Percentiles rank a stretch among this genome's conserved stretches.
phyloP scores from a whole-genome alignment of 768 basidiomycete species.

The Xerocomellus chrysenteron region DNA sequence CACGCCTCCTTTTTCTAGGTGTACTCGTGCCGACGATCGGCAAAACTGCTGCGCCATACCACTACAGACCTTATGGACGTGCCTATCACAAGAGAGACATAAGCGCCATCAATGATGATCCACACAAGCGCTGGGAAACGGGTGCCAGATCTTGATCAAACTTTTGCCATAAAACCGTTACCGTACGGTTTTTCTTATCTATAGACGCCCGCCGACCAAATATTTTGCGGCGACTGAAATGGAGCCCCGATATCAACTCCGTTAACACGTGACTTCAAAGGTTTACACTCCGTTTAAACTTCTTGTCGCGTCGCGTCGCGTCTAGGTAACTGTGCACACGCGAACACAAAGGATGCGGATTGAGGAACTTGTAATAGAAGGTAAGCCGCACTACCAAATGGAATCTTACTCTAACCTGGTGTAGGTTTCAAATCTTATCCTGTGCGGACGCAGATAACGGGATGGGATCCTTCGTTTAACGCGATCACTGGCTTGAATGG shows the following conservation, averaged over 20 bases:
- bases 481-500: constrained; percentile 97
- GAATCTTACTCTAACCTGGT: not conserved
- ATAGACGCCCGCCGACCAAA: no score
- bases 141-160: not conserved
- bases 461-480: constrained; percentile 98
- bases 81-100: not conserved
- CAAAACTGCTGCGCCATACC: not conserved
- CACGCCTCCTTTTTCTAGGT: constrained; percentile 17
- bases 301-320: constrained; percentile 33
- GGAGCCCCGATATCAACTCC: no score
- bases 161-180: not conserved
- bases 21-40: not conserved
- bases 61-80: not conserved
- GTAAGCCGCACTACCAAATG: constrained; percentile 32
- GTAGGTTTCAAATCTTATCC: constrained; percentile 98
- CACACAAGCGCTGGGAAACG: constrained; percentile 14
- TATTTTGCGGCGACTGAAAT: no score
- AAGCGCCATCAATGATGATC: not conserved
- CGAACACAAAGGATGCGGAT: constrained; percentile 69
- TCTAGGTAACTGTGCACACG: not conserved
- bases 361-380: constrained; percentile 93
- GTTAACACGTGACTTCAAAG: constrained; percentile 11
- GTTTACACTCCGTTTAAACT: constrained; percentile 29
- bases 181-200: no score
- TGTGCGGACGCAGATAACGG: constrained; percentile 90